Base-by-base conservation (phyloP, 495 filamentous ascomycete species). In the Aspergillus wentii region DNA sequence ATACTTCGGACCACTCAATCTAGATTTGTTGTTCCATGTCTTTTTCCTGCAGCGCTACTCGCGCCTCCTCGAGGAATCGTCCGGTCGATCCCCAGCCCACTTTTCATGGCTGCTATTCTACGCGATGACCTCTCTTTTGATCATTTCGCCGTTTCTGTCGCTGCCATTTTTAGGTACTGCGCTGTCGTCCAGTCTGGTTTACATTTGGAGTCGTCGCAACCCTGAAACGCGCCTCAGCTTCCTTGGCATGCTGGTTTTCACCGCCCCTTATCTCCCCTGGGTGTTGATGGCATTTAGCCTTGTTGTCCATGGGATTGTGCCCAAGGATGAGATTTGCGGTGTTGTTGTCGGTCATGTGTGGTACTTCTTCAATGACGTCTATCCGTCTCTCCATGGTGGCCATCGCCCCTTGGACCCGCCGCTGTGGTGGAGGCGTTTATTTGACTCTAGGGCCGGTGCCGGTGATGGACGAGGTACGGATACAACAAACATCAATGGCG, bases 31-130 rank as follows among this genome's bases (percentile, higher is more conserved):
- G 52, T 97, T 96, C 76, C 94, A 98, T 57, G 85, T 98, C 64
- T 98, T 96, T 75, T 98, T 98, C 72, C 79, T 97, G 30, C 88
- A 94, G 54, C 88, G 92, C 17, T 98, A 98, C 67, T 88, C 90
- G 8, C 86, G 94, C 26, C 82, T 96, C 19, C 80, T 98, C 25
- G 92, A 98, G 64, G 92, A 96, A 63, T 88, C 86, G 0, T 88
- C 88, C 29, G 88, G 89, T 20, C 78, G 82, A 27, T 94, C 87
- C 7, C 81, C 89, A 1, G 92, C 94, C 2, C 83, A 94, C 51
- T 98, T 95, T 71, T 84, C 88, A 14, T 98, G 91, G 91, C 69
- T 98, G 16, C 71, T 97, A 9, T 64, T 91, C 38, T 98, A 94
- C 57, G 82, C 88, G 33, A 85, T 79, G 51, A 68, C 75, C 1